These are phyloP conservation scores for Stephanodiscus triporus DNA, from an alignment of 108 stramenopile genomes.

Conservation along the genomic window DNA sequence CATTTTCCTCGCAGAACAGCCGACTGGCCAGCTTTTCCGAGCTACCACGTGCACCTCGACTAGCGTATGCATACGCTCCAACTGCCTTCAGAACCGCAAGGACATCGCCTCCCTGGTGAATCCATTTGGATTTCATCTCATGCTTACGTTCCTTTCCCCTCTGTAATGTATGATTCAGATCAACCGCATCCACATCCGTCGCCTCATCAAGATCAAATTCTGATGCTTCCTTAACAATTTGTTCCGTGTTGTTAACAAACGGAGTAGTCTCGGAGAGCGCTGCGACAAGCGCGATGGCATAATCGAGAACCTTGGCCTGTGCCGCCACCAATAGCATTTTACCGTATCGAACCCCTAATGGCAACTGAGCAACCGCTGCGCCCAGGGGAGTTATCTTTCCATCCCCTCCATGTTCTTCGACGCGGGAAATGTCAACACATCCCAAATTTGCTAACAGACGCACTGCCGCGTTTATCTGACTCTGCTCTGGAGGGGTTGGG, in stretches of 20 bases:
- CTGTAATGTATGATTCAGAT: slow-evolving; percentile 47
- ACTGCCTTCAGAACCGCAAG: slow-evolving; percentile 78
- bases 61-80: slow-evolving; percentile 85
- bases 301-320: slow-evolving; percentile 84
- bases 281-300: slow-evolving; percentile 79
- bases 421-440: slow-evolving; percentile 68
- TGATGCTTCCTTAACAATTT: slow-evolving; percentile 31
- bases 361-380: slow-evolving; percentile 77
- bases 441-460: slow-evolving; percentile 80
- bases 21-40: slow-evolving; percentile 69
- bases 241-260: slow-evolving; percentile 54
- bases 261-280: slow-evolving; percentile 79
- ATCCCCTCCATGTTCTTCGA: slow-evolving; percentile 76
- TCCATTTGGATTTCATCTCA: slow-evolving; percentile 64
- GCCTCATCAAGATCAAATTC: slow-evolving; percentile 38
- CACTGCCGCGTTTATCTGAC: slow-evolving; percentile 74
- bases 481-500: slow-evolving; percentile 72
- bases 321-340: slow-evolving; percentile 91
- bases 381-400: slow-evolving; percentile 80
- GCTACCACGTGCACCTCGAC: slow-evolving; percentile 76
- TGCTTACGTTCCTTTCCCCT: slow-evolving; percentile 32
- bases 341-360: slow-evolving; percentile 83
- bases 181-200: slow-evolving; percentile 59
- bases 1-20: slow-evolving; percentile 86
- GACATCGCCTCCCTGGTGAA: slow-evolving; percentile 78